Evolutionary conservation across 2,329 filamentous ascomycete genomes (phyloP).

Genomic region (Annulohypoxylon truncatum): DNA sequence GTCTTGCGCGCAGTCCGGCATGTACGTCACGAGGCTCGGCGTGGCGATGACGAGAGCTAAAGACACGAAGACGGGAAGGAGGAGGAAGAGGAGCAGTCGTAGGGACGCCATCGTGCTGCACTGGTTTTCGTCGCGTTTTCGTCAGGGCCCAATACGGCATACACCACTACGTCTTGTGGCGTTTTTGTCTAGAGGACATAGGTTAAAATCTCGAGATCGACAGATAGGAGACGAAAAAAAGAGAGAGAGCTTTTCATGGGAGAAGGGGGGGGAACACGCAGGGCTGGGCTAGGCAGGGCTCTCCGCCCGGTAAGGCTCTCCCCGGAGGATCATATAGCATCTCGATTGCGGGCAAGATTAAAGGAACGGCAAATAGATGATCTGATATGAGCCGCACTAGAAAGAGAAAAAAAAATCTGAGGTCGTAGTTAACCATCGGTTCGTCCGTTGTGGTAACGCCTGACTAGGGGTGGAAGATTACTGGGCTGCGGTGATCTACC

Average conservation of each 20-base stretch:
- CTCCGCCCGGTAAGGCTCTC: neutral
- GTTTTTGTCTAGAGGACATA: neutral
- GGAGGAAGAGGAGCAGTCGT: neutral
- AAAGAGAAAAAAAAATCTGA: neutral
- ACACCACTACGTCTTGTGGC: conserved; percentile 1
- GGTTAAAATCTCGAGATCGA: neutral
- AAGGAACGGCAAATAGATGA: conserved; percentile 20
- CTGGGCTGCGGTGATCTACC: conserved; percentile 7
- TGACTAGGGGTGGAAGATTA: conserved; percentile 1
- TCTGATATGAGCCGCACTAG: conserved; percentile 7
- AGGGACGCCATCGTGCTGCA: conserved; percentile 23
- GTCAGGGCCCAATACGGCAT: neutral
- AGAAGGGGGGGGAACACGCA: neutral
- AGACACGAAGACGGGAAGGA: neutral
- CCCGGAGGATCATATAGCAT: conserved; percentile 24
- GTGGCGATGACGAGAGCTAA: conserved; percentile 7
- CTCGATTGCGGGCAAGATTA: conserved; percentile 5
- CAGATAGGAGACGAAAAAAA: neutral
- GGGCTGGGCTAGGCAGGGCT: neutral
- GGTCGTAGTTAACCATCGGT: conserved; percentile 1
- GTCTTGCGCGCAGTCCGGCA: conserved; percentile 40
- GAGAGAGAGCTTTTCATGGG: neutral
- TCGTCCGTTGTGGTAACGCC: conserved; percentile 2
- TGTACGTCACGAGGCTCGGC: conserved; percentile 39
- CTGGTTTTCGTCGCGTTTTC: neutral